A percentile compares a stretch with the other conserved stretches of the same genome.
Conservation (phyloP, 2,329 filamentous ascomycete species). For the Ophiostoma sp. region DNA sequence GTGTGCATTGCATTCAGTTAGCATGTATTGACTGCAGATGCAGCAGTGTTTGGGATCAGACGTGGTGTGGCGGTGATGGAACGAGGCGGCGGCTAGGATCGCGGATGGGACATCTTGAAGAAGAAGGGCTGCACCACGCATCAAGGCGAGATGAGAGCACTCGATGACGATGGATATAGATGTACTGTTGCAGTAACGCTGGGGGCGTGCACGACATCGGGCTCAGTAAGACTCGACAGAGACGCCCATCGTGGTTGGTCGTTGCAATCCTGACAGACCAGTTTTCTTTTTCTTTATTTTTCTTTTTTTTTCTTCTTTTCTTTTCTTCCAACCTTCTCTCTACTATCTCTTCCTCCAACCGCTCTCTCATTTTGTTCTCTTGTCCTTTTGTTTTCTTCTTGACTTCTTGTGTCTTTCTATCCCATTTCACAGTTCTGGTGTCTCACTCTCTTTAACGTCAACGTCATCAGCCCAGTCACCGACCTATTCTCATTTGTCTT, state of each 20-base stretch:
- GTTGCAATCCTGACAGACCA: neutral
- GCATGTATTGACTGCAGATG: too few relatives aligned
- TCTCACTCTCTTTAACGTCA: neutral
- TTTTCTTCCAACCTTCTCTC: neutral
- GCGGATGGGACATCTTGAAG: neutral
- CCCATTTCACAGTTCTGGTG: neutral
- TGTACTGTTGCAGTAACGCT: neutral
- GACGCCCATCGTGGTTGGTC: neutral
- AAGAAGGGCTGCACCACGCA: neutral
- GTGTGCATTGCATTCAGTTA: neutral
- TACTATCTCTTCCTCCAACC: neutral
- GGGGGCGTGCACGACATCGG: neutral
- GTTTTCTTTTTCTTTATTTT: neutral
- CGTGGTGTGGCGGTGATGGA: slow-evolving; percentile 1
- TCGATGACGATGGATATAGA: neutral
- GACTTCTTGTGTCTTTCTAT: neutral
- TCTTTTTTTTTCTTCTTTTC: neutral
- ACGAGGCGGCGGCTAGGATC: neutral
- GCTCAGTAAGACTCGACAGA: neutral
- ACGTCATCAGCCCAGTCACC: neutral
- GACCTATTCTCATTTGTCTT: neutral
- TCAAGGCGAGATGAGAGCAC: neutral
- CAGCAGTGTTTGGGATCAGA: neutral
- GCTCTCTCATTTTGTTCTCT: neutral
- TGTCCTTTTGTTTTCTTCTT: neutral